These are phyloP conservation scores for Phoma herbarum DNA, from an alignment of 2,329 filamentous ascomycete species.

Conservation along the genomic window DNA sequence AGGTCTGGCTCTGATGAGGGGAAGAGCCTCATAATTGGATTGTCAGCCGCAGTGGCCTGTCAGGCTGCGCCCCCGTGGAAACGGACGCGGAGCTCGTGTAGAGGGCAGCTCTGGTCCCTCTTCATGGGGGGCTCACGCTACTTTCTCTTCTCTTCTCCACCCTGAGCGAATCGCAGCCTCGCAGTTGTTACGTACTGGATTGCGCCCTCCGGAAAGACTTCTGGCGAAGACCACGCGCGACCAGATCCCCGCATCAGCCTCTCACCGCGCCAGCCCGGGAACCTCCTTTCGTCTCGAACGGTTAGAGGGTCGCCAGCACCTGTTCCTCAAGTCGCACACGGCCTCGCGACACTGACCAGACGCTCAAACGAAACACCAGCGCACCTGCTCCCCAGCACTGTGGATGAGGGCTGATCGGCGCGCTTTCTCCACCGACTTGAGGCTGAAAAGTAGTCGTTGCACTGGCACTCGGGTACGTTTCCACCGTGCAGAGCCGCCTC, in stretches of 20 bases:
- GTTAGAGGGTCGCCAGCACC: conserved; percentile 11
- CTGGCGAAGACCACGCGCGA: conserved; percentile 19
- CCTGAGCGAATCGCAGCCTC: conserved; percentile 14
- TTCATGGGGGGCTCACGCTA: conserved; percentile 9
- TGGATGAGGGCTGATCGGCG: conserved; percentile 42
- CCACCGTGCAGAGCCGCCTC: conserved; percentile 48
- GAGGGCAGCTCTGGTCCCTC: conserved; percentile 10
- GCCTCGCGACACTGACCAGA: conserved; percentile 11
- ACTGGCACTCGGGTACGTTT: conserved; percentile 50
- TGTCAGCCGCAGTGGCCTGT: conserved; percentile 25
- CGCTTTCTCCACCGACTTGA: conserved; percentile 48
- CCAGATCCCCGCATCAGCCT: conserved; percentile 23
- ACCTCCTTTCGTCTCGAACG: conserved; percentile 17
- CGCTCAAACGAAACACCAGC: conserved; percentile 14
- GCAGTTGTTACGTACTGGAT: conserved; percentile 22
- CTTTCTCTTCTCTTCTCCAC: conserved; percentile 5
- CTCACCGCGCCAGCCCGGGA: conserved; percentile 21
- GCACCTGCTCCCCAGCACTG: conserved; percentile 7
- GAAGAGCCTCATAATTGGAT: conserved; percentile 25
- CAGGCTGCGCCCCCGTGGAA: conserved; percentile 21
- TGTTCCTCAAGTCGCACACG: conserved; percentile 11
- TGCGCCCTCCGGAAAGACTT: conserved; percentile 13
- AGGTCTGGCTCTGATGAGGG: conserved; percentile 12
- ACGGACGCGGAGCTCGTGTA: conserved; percentile 14
- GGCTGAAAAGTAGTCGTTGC: conserved; percentile 49